Percentiles rank a stretch among this genome's conserved stretches.
These are phyloP conservation scores for Fusarium sp. DNA, from an alignment of 2,329 filamentous ascomycete genomes.

Conservation along the genomic window DNA sequence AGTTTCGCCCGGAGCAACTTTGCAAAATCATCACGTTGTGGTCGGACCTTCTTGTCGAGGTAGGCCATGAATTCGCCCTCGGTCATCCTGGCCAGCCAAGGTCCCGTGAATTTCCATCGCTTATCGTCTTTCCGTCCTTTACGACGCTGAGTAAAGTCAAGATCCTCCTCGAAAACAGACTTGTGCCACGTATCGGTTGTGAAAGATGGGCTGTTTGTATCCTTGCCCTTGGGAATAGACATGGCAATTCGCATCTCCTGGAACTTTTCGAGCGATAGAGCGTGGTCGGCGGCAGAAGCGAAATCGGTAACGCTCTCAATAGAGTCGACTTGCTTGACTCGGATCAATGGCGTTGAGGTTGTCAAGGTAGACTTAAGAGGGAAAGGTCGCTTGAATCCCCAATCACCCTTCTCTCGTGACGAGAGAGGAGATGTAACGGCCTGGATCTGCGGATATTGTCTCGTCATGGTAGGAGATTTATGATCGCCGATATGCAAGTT, in stretches of 20 bases:
- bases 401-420: slow-evolving; percentile 83
- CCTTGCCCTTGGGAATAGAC: slow-evolving; percentile 59
- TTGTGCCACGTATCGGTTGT: slow-evolving; percentile 48
- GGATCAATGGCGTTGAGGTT: slow-evolving; percentile 78
- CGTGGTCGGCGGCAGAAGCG: slow-evolving; percentile 83
- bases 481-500: slow-evolving; percentile 51
- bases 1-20: slow-evolving; percentile 62
- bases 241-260: slow-evolving; percentile 83
- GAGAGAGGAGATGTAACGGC: slow-evolving; percentile 81
- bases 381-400: slow-evolving; percentile 89
- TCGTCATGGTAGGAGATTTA: slow-evolving; percentile 66
- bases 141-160: slow-evolving; percentile 63
- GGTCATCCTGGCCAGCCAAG: slow-evolving; percentile 73
- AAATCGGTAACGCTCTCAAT: slow-evolving; percentile 92
- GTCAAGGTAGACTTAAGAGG: slow-evolving; percentile 80
- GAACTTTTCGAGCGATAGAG: slow-evolving; percentile 84
- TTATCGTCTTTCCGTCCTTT: slow-evolving; percentile 55
- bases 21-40: slow-evolving; percentile 66
- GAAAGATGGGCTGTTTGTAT: slow-evolving; percentile 31
- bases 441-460: slow-evolving; percentile 82
- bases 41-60: slow-evolving; percentile 64
- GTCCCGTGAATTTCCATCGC: slow-evolving; percentile 75
- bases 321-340: slow-evolving; percentile 83
- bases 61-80: slow-evolving; percentile 70
- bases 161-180: slow-evolving; percentile 70